Evolutionary conservation across 2,329 filamentous ascomycete genomes (phyloP).

Genomic region (Colletotrichum acutatum): DNA sequence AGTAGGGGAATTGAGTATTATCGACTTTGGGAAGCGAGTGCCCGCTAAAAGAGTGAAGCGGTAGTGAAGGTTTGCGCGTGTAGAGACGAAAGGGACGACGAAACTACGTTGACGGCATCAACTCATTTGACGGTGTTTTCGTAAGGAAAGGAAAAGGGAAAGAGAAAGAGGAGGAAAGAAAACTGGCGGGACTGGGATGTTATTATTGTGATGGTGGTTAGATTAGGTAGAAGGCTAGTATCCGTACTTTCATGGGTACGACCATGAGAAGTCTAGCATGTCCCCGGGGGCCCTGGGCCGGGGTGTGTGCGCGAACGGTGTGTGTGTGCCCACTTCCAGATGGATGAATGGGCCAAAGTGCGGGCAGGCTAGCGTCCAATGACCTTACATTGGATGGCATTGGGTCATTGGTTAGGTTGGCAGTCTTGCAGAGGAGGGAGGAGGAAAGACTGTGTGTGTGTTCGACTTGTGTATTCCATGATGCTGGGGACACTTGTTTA

Average conservation of each 20-base stretch:
- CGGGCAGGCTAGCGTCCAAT: slow-evolving; percentile 12
- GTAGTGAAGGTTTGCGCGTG: slow-evolving; percentile 56
- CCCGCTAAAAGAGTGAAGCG: slow-evolving; percentile 93
- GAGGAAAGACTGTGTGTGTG: neutral
- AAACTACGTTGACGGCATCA: slow-evolving; percentile 65
- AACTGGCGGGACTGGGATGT: slow-evolving; percentile 51
- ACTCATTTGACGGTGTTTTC: slow-evolving; percentile 59
- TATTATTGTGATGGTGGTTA: slow-evolving; percentile 49
- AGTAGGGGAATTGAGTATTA: slow-evolving; percentile 42
- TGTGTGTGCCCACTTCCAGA: slow-evolving; percentile 23
- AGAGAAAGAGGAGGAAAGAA: slow-evolving; percentile 47
- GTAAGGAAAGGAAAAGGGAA: slow-evolving; percentile 50
- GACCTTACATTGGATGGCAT: slow-evolving; percentile 5
- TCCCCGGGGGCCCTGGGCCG: slow-evolving; percentile 9
- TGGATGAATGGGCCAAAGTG: slow-evolving; percentile 25
- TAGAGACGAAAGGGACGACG: slow-evolving; percentile 62
- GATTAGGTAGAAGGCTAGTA: slow-evolving; percentile 33
- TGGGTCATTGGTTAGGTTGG: too few relatives aligned
- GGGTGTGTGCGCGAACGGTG: slow-evolving; percentile 34
- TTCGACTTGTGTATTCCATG: neutral
- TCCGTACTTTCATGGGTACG: slow-evolving; percentile 33
- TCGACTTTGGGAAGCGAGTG: slow-evolving; percentile 66
- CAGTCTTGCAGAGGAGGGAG: neutral
- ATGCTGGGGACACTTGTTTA: slow-evolving; percentile 33
- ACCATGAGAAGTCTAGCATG: slow-evolving; percentile 21